phyloP scores from a whole-genome alignment of 2,329 filamentous ascomycete species.

The Colletotrichum sp. region DNA sequence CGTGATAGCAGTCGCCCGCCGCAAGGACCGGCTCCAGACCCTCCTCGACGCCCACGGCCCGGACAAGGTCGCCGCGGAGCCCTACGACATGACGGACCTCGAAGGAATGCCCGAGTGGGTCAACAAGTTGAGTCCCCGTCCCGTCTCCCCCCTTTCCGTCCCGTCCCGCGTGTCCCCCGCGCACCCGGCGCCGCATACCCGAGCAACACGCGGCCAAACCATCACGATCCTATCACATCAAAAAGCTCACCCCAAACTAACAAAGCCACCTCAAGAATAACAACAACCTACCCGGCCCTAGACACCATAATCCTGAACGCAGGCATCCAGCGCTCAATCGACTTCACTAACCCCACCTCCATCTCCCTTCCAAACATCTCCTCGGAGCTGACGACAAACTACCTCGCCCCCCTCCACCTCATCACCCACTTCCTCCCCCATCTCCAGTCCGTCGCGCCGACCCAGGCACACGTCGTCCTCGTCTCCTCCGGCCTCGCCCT shows the following conservation, averaged over 20 bases:
- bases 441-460: conserved; percentile 28
- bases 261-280: conserved; percentile 31
- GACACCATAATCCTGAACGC: conserved; percentile 64
- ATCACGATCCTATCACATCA: neutral
- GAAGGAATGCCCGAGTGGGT: conserved; percentile 46
- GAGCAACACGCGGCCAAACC: neutral
- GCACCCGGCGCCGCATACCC: neutral
- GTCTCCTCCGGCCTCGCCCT: conserved; percentile 51
- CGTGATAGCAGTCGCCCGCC: conserved; percentile 62
- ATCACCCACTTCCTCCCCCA: conserved; percentile 52
- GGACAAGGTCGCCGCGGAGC: conserved; percentile 38
- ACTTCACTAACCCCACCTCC: conserved; percentile 47
- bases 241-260: neutral
- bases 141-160: neutral
- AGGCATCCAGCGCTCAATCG: conserved; percentile 54
- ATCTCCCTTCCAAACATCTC: conserved; percentile 41
- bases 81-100: conserved; percentile 52
- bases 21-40: conserved; percentile 54
- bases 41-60: conserved; percentile 53
- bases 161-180: neutral
- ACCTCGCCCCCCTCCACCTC: conserved; percentile 48
- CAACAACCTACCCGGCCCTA: conserved; percentile 48
- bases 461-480: conserved; percentile 30
- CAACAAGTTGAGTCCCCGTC: conserved; percentile 29
- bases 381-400: conserved; percentile 52